Base-by-base conservation (phyloP, 2,329 filamentous ascomycete genomes). In the Penicillium sp. region DNA sequence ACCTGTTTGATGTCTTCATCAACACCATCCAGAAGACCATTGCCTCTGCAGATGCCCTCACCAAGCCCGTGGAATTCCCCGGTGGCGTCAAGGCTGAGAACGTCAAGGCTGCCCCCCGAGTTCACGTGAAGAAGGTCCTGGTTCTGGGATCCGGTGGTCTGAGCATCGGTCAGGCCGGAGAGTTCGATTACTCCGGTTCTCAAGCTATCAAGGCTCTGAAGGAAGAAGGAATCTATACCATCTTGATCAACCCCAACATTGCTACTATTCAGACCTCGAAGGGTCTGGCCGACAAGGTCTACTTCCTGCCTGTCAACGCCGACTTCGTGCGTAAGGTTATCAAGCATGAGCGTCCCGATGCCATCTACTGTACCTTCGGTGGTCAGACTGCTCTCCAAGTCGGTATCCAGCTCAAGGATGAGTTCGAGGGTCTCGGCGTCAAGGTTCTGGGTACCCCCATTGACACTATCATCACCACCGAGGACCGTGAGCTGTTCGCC, bases 251-350 rank as follows among this genome's bases (percentile, higher is more conserved):
- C 79, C 94, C 94, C 54, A 99, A 99, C 73, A 97, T 99, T 72
- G 94, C 94, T 63, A 99, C 94, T 0, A 97, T 97, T 59, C 94
- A 99, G 75, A 99, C 94, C 4, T 97, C 94, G 49, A 97, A 97
- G 79, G 94, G 94, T 61, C 81, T 99, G 49, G 94, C 94, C 13
- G 94, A 99, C 76, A 97, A 97, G 81, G 94, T 99, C 48, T 99
- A 97, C 79, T 99, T 97, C 82, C 81, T 97, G 39, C 94, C 94
- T 1, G 94, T 99, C 71, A 97, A 92, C 58, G 90, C 93, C 54
- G 93, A 97, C 50, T 97, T 97, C 64, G 94, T 99, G 39, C 90
- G 93, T 71, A 97, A 97, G 78, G 92, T 99, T 71, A 97, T 99
- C 71, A 83, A 91, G 71, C 89, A 96, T 68, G 94, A 99, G 79